Evolutionary conservation across 495 filamentous ascomycete species (phyloP).

Genomic region (Glutinoglossum americanum): DNA sequence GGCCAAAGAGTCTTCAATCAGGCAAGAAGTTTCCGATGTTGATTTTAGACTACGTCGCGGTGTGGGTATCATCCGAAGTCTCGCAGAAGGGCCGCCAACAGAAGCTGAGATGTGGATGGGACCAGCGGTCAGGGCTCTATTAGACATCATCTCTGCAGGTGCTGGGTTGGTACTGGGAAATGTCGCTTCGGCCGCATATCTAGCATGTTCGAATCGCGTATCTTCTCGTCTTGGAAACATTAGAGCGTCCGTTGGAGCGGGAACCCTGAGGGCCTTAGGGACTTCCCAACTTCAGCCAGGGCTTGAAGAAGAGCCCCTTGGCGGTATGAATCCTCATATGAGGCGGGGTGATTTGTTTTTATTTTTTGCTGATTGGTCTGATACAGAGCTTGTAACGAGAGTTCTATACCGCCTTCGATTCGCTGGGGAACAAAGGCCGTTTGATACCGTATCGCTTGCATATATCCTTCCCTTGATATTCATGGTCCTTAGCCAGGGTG

Average conservation of each 20-base stretch:
- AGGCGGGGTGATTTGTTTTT: background rate
- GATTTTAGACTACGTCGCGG: constrained; percentile 53
- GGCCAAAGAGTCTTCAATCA: constrained; percentile 61
- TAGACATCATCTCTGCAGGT: constrained; percentile 53
- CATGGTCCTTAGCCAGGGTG: constrained; percentile 50
- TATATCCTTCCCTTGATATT: constrained; percentile 73
- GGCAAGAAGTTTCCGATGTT: constrained; percentile 40
- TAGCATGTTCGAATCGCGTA: constrained; percentile 51
- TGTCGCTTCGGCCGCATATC: constrained; percentile 53
- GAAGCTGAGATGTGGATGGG: constrained; percentile 76
- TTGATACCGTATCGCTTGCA: constrained; percentile 64
- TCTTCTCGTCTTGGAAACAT: constrained; percentile 54
- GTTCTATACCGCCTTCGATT: constrained; percentile 81
- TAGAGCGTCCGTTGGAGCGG: constrained; percentile 65
- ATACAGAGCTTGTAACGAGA: constrained; percentile 54
- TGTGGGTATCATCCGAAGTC: constrained; percentile 58
- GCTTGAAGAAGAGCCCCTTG: constrained; percentile 55
- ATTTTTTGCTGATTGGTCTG: background rate
- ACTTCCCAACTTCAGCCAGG: constrained; percentile 47
- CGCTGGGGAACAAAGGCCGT: constrained; percentile 72
- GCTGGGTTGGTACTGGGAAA: constrained; percentile 63
- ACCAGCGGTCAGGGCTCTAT: constrained; percentile 42
- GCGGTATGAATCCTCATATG: constrained; percentile 17
- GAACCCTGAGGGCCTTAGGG: constrained; percentile 58
- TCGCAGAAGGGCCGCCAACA: constrained; percentile 68